A percentile compares a stretch with the other conserved stretches of the same genome.
phyloP scores from a whole-genome alignment of 768 basidiomycete species.

The Termitomyces sp. region DNA sequence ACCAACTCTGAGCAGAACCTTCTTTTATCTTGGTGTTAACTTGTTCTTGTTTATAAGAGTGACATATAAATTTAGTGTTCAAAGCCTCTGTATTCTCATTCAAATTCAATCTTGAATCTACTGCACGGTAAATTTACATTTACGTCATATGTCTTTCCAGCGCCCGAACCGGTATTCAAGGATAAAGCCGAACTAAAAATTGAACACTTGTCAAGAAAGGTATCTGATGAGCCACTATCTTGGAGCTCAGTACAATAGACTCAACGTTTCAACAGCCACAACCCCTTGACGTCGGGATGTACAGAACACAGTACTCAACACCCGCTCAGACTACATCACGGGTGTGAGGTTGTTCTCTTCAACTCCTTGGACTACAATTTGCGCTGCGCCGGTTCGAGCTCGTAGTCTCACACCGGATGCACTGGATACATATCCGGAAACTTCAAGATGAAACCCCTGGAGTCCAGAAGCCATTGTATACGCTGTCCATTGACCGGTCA shows the following conservation, averaged over 20 bases:
- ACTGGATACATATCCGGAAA: background rate
- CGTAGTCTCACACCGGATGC: background rate
- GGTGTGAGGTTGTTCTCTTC: background rate
- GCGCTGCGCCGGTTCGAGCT: background rate
- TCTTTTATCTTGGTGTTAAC: background rate
- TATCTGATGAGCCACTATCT: background rate
- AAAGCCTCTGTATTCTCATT: background rate
- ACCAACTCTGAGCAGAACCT: background rate
- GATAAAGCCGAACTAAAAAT: background rate
- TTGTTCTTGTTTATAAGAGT: background rate
- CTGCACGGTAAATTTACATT: background rate
- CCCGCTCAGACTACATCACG: background rate
- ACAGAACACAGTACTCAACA: background rate
- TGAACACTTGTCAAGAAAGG: background rate
- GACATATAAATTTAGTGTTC: background rate
- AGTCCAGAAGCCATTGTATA: too few species aligned
- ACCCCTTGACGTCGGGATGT: background rate
- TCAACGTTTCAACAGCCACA: background rate
- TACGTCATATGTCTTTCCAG: background rate
- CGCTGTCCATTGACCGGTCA: background rate
- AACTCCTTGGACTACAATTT: background rate
- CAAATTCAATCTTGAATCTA: too few species aligned
- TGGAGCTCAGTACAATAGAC: background rate
- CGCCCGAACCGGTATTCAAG: background rate
- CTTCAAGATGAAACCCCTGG: background rate